These are phyloP conservation scores for Borealophlyctis nickersoniae DNA, from an alignment of 192 early-diverging fungal species.

Conservation along the genomic window DNA sequence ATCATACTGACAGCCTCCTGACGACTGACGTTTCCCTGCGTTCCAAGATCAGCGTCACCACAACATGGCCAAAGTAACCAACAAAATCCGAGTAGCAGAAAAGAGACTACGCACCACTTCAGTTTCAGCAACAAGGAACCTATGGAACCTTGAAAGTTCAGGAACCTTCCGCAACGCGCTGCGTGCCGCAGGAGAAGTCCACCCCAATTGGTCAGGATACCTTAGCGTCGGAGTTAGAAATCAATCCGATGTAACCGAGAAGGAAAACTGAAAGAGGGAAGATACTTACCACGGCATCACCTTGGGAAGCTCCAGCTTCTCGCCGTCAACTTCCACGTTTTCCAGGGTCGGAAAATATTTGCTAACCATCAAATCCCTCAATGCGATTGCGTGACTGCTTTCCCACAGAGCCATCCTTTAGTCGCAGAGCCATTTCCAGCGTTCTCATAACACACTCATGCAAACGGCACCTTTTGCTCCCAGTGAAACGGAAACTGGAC, in stretches of 20 bases:
- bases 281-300: conserved; percentile 82
- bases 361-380: conserved; percentile 67
- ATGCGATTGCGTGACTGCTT: conserved; percentile 60
- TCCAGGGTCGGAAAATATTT: conserved; percentile 60
- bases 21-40: conserved; percentile 86
- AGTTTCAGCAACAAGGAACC: conserved; percentile 96
- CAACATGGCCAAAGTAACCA: too few species aligned
- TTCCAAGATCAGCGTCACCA: not conserved
- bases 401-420: not conserved
- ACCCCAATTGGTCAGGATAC: conserved; percentile 89
- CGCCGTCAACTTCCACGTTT: conserved; percentile 65
- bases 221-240: conserved; percentile 16
- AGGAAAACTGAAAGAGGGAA: too few species aligned
- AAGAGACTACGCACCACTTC: conserved; percentile 58
- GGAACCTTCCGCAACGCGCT: conserved; percentile 72
- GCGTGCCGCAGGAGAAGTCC: conserved; percentile 80
- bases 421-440: not conserved
- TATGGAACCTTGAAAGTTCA: conserved; percentile 79
- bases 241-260: too few species aligned
- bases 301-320: conserved; percentile 67
- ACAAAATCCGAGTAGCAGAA: too few species aligned
- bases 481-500: conserved; percentile 91
- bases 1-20: conserved; percentile 99
- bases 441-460: not conserved
- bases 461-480: conserved; percentile 66